A percentile compares a stretch with the other conserved stretches of the same genome.
Evolutionary conservation across 2,329 filamentous ascomycete genomes (phyloP).

Genomic region (Penicillium carneum): DNA sequence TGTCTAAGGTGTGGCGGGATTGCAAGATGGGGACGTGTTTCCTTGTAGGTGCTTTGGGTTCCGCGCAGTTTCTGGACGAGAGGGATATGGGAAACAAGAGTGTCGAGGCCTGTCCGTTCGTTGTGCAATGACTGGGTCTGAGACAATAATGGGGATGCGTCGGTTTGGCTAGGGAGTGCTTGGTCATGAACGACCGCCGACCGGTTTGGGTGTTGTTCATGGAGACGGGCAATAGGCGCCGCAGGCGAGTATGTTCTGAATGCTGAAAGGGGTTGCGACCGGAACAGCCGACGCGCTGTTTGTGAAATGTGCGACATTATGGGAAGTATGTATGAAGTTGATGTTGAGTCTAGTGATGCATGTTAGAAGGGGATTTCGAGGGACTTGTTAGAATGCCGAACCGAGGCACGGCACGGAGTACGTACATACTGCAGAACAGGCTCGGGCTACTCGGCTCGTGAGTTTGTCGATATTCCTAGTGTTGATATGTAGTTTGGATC

Average conservation of each 20-base stretch:
- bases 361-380: constrained; percentile 4
- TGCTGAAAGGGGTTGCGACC: constrained; percentile 15
- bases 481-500: not conserved
- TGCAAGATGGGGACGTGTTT: constrained; percentile 83
- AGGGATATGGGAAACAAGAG: constrained; percentile 61
- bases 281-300: constrained; percentile 23
- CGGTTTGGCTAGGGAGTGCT: constrained; percentile 29
- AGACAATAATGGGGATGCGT: constrained; percentile 19
- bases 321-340: constrained; percentile 5
- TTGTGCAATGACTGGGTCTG: constrained; percentile 7
- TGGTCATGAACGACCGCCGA: constrained; percentile 37
- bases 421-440: not conserved
- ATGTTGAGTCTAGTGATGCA: not conserved
- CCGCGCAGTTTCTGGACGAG: constrained; percentile 71
- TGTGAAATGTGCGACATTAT: constrained; percentile 25
- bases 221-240: constrained; percentile 24
- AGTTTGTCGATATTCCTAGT: not conserved
- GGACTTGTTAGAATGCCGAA: not conserved
- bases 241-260: constrained; percentile 9
- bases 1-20: constrained; percentile 72
- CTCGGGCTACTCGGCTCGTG: not conserved
- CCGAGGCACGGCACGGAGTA: not conserved
- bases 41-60: constrained; percentile 66
- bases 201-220: constrained; percentile 35
- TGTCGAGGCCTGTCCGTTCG: constrained; percentile 31